These are phyloP conservation scores for Diutina ranongensis DNA, from an alignment of 1,139 yeast species.

Conservation along the genomic window DNA sequence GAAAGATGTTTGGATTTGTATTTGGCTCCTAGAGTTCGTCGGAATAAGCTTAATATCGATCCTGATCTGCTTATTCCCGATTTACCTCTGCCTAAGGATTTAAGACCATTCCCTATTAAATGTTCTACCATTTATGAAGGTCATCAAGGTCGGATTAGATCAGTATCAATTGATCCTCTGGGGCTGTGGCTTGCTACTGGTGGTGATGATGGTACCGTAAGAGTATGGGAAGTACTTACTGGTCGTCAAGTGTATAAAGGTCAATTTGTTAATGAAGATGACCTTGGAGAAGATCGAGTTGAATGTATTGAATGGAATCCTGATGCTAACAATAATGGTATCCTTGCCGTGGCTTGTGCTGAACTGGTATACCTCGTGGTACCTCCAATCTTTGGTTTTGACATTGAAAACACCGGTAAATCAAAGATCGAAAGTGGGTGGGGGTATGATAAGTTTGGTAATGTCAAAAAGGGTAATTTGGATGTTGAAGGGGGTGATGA, in stretches of 20 bases:
- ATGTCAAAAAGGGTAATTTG: slow-evolving; percentile 31
- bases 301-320: slow-evolving; percentile 92
- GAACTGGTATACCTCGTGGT: slow-evolving; percentile 67
- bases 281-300: slow-evolving; percentile 61
- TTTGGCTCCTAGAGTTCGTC: slow-evolving; percentile 92
- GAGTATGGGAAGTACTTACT: slow-evolving; percentile 91
- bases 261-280: slow-evolving; percentile 34
- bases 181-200: slow-evolving; percentile 98
- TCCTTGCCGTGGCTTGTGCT: slow-evolving; percentile 78
- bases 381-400: slow-evolving; percentile 88
- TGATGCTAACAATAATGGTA: slow-evolving; percentile 44
- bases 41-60: slow-evolving; percentile 82
- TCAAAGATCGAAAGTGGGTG: slow-evolving; percentile 81
- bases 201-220: slow-evolving; percentile 91
- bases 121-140: slow-evolving; percentile 80
- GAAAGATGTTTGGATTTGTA: slow-evolving; percentile 91
- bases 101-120: slow-evolving; percentile 95
- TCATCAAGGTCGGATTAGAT: slow-evolving; percentile 72
- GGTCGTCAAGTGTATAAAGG: slow-evolving; percentile 84
- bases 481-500: slow-evolving; percentile 24
- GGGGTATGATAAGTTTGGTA: slow-evolving; percentile 76
- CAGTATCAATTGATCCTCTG: slow-evolving; percentile 73
- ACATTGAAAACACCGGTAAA: slow-evolving; percentile 71
- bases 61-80: slow-evolving; percentile 96
- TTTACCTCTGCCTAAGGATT: slow-evolving; percentile 91